These are phyloP conservation scores for Zygoascus sp. DNA, from an alignment of 1,139 yeast genomes.

Conservation along the genomic window DNA sequence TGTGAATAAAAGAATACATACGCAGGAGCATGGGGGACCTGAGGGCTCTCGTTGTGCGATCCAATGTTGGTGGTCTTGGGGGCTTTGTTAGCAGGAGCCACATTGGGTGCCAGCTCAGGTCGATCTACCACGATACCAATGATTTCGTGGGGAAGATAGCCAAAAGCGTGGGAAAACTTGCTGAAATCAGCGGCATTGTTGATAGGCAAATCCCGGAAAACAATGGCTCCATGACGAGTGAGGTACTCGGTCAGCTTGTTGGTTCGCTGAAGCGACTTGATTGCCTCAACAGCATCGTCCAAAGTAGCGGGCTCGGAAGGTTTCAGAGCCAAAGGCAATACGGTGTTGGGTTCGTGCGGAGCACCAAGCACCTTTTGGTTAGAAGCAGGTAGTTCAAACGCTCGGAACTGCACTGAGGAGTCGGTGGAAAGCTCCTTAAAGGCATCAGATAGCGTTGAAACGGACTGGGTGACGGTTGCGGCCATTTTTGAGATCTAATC, in stretches of 20 bases:
- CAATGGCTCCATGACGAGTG: conserved; percentile 15
- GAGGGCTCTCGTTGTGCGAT: conserved; percentile 18
- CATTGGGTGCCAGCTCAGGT: conserved; percentile 19
- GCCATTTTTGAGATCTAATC: too few species aligned
- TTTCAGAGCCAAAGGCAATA: conserved; percentile 16
- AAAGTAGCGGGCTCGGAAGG: conserved; percentile 9
- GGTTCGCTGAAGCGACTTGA: conserved; percentile 13
- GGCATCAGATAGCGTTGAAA: not conserved
- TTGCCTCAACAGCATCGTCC: conserved; percentile 13
- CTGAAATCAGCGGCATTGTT: conserved; percentile 16
- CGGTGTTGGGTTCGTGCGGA: conserved; percentile 14
- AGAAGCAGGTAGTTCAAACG: conserved; percentile 12
- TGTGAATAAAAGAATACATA: conserved; percentile 17
- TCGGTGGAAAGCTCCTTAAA: not conserved
- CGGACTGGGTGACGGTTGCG: not conserved
- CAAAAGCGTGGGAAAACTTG: conserved; percentile 17
- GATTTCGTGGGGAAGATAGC: conserved; percentile 19
- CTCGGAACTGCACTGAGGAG: conserved; percentile 8
- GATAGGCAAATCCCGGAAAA: conserved; percentile 16
- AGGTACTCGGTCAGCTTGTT: conserved; percentile 11
- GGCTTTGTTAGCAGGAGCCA: conserved; percentile 19
- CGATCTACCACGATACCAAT: conserved; percentile 18
- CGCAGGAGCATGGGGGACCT: conserved; percentile 20
- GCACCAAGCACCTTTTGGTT: conserved; percentile 14
- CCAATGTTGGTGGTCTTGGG: conserved; percentile 14